Evolutionary conservation across 2,329 filamentous ascomycete species (phyloP).

Genomic region (Ilyonectria destructans): DNA sequence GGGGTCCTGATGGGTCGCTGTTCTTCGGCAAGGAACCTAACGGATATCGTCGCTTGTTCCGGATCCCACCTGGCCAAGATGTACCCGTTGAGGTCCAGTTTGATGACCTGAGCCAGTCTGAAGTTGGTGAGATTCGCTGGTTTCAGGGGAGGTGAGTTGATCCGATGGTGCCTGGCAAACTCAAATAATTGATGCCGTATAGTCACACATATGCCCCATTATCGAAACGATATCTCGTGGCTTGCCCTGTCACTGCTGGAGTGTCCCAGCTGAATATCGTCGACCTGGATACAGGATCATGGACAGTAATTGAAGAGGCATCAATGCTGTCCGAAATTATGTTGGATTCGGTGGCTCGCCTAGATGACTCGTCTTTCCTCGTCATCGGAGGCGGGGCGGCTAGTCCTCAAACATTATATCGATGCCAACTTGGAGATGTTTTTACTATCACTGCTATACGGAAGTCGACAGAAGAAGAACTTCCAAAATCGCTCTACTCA

Average conservation of each 20-base stretch:
- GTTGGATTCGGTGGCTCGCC: slow-evolving; percentile 54
- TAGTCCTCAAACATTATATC: slow-evolving; percentile 55
- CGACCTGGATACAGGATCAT: slow-evolving; percentile 54
- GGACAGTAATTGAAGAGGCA: slow-evolving; percentile 51
- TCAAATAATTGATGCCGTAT: slow-evolving; percentile 16
- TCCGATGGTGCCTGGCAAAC: neutral
- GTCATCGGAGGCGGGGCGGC: slow-evolving; percentile 56
- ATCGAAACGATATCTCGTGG: slow-evolving; percentile 54
- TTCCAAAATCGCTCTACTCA: slow-evolving; percentile 55
- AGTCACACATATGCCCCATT: slow-evolving; percentile 61
- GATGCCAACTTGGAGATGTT: slow-evolving; percentile 50
- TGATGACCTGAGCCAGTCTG: slow-evolving; percentile 59
- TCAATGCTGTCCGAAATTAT: slow-evolving; percentile 53
- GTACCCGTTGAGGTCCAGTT: slow-evolving; percentile 53
- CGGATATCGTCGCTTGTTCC: slow-evolving; percentile 66
- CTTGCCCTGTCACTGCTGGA: slow-evolving; percentile 54
- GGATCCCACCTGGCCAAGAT: slow-evolving; percentile 49
- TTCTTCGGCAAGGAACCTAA: slow-evolving; percentile 65
- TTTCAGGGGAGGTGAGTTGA: slow-evolving; percentile 52
- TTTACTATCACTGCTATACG: slow-evolving; percentile 51
- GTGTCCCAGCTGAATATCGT: slow-evolving; percentile 56
- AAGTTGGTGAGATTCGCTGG: slow-evolving; percentile 56
- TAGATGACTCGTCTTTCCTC: slow-evolving; percentile 56
- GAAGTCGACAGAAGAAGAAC: slow-evolving; percentile 52
- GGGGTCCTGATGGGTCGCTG: slow-evolving; percentile 65